These are phyloP conservation scores for Pelargonium nanum DNA, from an alignment of 345 rosid species.

Conservation along the genomic window DNA sequence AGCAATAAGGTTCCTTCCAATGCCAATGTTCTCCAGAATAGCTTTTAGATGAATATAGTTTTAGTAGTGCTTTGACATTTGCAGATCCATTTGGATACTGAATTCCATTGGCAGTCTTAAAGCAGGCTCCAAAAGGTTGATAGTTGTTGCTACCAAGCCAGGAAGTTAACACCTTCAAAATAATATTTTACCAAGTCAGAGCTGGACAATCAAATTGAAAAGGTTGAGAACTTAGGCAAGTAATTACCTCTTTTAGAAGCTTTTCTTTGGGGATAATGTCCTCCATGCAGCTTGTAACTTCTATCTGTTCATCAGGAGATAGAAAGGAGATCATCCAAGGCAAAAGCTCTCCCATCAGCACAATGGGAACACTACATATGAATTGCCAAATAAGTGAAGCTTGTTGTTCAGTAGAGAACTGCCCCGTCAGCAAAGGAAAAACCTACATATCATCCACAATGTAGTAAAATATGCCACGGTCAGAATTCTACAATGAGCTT, in stretches of 20 bases:
- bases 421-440: constrained; percentile 49
- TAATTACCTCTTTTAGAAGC: constrained; percentile 48
- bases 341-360: constrained; percentile 45
- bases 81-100: constrained; percentile 15
- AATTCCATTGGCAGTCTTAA: constrained; percentile 15
- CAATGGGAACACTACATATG: constrained; percentile 55
- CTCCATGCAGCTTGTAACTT: constrained; percentile 27
- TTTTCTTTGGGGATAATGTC: constrained; percentile 36
- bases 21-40: constrained; percentile 21
- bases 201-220: constrained; percentile 1
- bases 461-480: constrained; percentile 1
- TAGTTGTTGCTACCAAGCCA: constrained; percentile 30
- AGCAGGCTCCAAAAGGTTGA: constrained; percentile 15
- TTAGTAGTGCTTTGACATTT: constrained; percentile 16
- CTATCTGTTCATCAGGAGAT: constrained; percentile 28
- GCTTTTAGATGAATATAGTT: constrained; percentile 16
- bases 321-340: constrained; percentile 62
- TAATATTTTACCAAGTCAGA: constrained; percentile 16
- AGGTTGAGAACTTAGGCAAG: constrained; percentile 13
- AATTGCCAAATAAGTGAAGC: constrained; percentile 55
- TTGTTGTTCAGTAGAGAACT: constrained; percentile 48
- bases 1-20: constrained; percentile 16
- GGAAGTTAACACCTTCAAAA: constrained; percentile 46
- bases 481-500: not conserved
- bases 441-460: constrained; percentile 33